Conservation (phyloP, 768 basidiomycete species). For the Agaricus subrufescens region DNA sequence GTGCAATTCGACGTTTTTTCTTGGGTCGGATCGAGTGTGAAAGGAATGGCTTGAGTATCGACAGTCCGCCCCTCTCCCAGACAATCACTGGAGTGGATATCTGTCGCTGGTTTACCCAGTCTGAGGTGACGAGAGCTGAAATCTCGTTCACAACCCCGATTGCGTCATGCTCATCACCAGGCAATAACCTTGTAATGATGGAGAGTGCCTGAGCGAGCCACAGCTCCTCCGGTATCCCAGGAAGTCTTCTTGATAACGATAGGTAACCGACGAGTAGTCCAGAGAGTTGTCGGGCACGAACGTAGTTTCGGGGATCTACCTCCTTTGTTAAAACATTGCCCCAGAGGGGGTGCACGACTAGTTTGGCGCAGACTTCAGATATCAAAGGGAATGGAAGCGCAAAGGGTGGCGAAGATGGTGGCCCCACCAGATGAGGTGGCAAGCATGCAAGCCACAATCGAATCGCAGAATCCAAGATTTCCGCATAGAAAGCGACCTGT, state of each 20-base stretch:
- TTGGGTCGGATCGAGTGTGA: conserved; percentile 38
- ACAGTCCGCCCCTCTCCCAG: conserved; percentile 49
- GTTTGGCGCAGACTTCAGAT: conserved; percentile 44
- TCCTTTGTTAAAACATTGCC: conserved; percentile 20
- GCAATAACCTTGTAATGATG: conserved; percentile 50
- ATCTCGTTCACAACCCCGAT: conserved; percentile 37
- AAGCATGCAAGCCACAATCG: conserved; percentile 65
- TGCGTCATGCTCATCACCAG: conserved; percentile 71
- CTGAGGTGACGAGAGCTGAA: conserved; percentile 27
- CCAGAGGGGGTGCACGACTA: conserved; percentile 54
- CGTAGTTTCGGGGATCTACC: conserved; percentile 20
- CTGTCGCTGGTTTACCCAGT: conserved; percentile 35
- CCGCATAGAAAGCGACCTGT: conserved; percentile 29
- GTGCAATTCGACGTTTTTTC: conserved; percentile 40
- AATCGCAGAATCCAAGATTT: conserved; percentile 41
- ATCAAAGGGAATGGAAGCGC: conserved; percentile 52
- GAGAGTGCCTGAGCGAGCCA: conserved; percentile 68
- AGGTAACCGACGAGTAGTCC: conserved; percentile 51
- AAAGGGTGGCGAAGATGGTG: conserved; percentile 52
- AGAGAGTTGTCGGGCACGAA: conserved; percentile 50
- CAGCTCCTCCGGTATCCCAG: conserved; percentile 47
- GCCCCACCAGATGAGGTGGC: conserved; percentile 34
- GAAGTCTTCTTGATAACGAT: conserved; percentile 51
- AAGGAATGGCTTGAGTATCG: conserved; percentile 58
- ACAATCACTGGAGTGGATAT: conserved; percentile 33